phyloP scores from a whole-genome alignment of 1,284 basidiomycete species.

The Wolfiporia cocos region DNA sequence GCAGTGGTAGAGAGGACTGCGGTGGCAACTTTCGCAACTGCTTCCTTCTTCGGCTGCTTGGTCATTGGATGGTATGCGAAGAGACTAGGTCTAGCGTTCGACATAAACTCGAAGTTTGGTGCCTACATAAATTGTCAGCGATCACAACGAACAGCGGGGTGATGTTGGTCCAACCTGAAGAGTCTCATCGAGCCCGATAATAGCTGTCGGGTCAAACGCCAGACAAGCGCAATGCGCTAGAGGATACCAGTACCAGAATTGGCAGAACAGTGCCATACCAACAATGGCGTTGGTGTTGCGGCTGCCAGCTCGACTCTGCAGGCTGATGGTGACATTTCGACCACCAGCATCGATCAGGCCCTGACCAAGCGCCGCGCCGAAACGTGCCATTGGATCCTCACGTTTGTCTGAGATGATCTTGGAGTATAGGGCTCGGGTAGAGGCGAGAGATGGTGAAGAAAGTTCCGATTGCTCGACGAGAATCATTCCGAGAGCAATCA shows the following conservation, averaged over 20 bases:
- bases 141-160: slow-evolving; percentile 1
- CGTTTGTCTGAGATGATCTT: slow-evolving; percentile 94
- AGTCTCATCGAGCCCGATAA: slow-evolving; percentile 84
- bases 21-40: slow-evolving; percentile 83
- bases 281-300: slow-evolving; percentile 90
- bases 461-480: slow-evolving; percentile 93
- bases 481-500: slow-evolving; percentile 92
- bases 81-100: slow-evolving; percentile 81
- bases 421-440: slow-evolving; percentile 76
- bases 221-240: slow-evolving; percentile 90
- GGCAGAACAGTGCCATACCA: slow-evolving; percentile 93
- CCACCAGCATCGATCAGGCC: slow-evolving; percentile 96
- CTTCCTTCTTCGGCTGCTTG: slow-evolving; percentile 87
- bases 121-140: slow-evolving; percentile 39
- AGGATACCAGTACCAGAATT: slow-evolving; percentile 99
- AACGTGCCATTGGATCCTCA: slow-evolving; percentile 95
- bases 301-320: slow-evolving; percentile 88
- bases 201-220: slow-evolving; percentile 89
- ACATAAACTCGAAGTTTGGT: slow-evolving; percentile 86
- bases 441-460: slow-evolving; percentile 73
- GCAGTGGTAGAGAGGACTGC: slow-evolving; percentile 94
- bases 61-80: slow-evolving; percentile 86
- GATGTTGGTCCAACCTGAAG: slow-evolving; percentile 54
- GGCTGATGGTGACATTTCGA: slow-evolving; percentile 88
- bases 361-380: slow-evolving; percentile 91